Evolutionary conservation across 1,284 basidiomycete species (phyloP), one percentile per base, ranked within the genome.

Genomic region (Papiliotrema fonsecae): DNA sequence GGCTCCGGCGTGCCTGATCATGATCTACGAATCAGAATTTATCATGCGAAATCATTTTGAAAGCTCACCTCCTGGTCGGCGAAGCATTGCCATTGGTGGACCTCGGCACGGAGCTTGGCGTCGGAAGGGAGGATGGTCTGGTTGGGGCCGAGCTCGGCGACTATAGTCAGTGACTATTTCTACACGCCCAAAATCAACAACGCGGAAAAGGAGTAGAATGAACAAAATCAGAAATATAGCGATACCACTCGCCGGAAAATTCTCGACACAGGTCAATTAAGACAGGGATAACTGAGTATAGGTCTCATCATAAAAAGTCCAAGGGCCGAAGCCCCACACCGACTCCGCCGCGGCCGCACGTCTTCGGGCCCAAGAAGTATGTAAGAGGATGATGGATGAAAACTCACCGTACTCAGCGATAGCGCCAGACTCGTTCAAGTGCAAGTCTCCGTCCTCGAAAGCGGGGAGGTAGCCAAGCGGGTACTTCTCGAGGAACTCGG

Each of bases 321-420:
- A 35, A 32, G 4, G 40, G 18, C 24, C 21, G 10, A 25, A 22
- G 19, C 28, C 9, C 24, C 45, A 25, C 35, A 42, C 41, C 19
- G 39, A 21, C 14, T 25, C 22, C 34, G 6, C 26, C 36, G 19
- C 45, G 10, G 16, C 37, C 27, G 19, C 41, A 32, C 42, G 24
- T 14, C 13, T 24, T 30, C 41, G 13, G 11, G 22, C 22, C 24
- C 40, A 21, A 6, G 6, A 13, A 43, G 6, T 18, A 28, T 19
- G 13, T 10, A 26, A 45, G 7, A 37, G 19, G 14, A 32, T 18
- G 11, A 24, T 5, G 24, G 30, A 30, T 6, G n/a, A n/a, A n/a
- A 19, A 85, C 92, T 83, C 76, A 97, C 93, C 65, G 77, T 96
- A 93, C 58, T 83, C 84, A 45, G 88, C 85, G 71, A 97, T 91